Evolutionary conservation across 2,329 filamentous ascomycete genomes (phyloP), one percentile per base, ranked within the genome.

Genomic region (Pyrenophora seminiperda): DNA sequence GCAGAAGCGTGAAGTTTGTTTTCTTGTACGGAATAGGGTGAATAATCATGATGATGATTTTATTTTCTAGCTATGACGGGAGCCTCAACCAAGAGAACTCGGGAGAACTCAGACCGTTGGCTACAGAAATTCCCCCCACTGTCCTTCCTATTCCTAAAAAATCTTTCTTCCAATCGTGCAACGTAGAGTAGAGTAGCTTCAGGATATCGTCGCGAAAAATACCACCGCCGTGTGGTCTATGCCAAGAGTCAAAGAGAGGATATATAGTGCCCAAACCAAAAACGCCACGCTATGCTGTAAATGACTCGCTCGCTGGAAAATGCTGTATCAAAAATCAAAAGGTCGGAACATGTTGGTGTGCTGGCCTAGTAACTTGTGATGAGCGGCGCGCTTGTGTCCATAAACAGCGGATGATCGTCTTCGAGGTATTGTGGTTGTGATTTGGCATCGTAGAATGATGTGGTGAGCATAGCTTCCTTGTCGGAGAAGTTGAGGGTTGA

Each of bases 401-500:
- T 66, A 65, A 76, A 65, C 59, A 74, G 72, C 47, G 62, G 62
- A 64, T 73, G 69, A 62, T 69, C 63, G 63, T 71, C 62, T 53
- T 72, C 67, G 55, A 71, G 58, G 52, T 69, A 73, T 59, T 68
- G 65, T 47, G 65, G 65, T 59, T 68, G 65, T 47, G 69, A 58
- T 51, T 69, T 74, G 59, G 64, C 61, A 57, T 73, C 65, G 74
- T 76, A 78, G 67, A 74, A 77, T 50, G 67, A 66, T 52, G 76
- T 76, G 31, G 75, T 77, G 62, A 76, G 71, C 66, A 78, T 76
- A 39, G 75, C 68, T 55, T 78, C 67, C 67, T 79, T 78, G 47
- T 78, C 73, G 39, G 71, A 73, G 65, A 77, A 75, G 53, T 79
- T 74, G 62, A 79, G 68, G 10, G 67, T 67, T 15, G 73, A 58